Base-by-base conservation (phyloP, 2,329 filamentous ascomycete species). In the Pseudogymnoascus sp. region DNA sequence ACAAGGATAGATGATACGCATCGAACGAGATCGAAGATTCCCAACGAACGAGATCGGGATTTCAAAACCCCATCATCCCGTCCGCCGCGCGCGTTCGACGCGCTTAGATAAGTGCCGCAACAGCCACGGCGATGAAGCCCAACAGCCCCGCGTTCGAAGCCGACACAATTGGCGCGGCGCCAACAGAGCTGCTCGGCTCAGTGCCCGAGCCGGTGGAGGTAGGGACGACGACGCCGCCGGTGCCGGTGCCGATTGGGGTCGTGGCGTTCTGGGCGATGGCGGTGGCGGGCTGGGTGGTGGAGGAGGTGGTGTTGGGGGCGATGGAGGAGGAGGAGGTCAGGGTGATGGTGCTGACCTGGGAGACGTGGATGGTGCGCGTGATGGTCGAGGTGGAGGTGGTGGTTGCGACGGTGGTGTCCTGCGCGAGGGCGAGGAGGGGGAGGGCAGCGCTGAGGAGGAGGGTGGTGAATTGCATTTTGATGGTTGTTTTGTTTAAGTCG, bases 301-400 rank as follows among this genome's bases (percentile, higher is more conserved):
- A 29, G 26, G 26, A 56, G 50, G 50, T 56, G 23, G 26, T 31
- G 50, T 56, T 56, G 15, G 23, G 50, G 50, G 31, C 13, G 50
- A 29, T 10, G 31, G 50, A 56, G 50, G 26, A 31, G 31, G 50
- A 56, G 23, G 26, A 31, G 50, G 50, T 56, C 15, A 56, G 26
- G 50, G 50, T 56, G 11, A 56, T 2, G 50, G 50, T 56, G 50
- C 50, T 56, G 50, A 56, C 31, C 7, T 56, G 50, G 15, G 50
- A 56, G 26, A 56, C 50, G 26, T 56, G 23, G 50, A 56, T 29
- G 50, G 50, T 56, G 50, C 50, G 50, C 13, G 50, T 56, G 26
- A 31, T 29, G 50, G 50, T 56, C 3, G 19, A 1, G n/a, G 23
- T 31, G 31, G 50, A 56, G 31, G 50, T 56, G 4, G 23, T 70